Base-by-base conservation (phyloP, 1,139 yeast genomes). In the Scheffersomyces insectosa region DNA sequence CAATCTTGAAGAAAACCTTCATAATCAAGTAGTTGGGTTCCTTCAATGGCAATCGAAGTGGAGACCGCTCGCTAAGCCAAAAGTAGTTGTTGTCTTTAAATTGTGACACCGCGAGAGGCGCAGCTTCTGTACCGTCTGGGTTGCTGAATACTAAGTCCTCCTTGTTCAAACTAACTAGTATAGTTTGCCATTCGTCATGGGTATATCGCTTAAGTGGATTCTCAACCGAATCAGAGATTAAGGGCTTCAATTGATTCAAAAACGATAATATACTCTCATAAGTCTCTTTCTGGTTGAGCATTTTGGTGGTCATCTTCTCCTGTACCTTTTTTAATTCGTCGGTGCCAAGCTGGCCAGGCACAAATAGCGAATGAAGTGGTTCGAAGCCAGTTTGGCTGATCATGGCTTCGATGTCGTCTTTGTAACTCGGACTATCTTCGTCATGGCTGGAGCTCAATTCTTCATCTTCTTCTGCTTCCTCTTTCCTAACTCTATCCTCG, bases 11-110 rank as follows among this genome's bases (percentile, higher is more conserved):
- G 39, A 80, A 59, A 40, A 77, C 66, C 48, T 74, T 69, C 48
- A 77, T 64, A 20, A 82, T 64, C 40, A 86, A 76, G 54, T 79
- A 86, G 45, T 81, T 77, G 0, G 89, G 82, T 55, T 88, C 90
- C 49, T 74, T 77, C 35, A 84, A 63, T 0, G 93, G 93, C 41
- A 77, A 77, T 37, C 85, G 67, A 31, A 86, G 62, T 0, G 95
- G 95, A 1, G 90, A 82, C 3, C 62, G 57, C 3, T 81, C 82
- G 6, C 84, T 70, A 3, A 84, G 53, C 90, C 90, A 84, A 39
- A 59, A 66, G 14, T 60, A 46, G 6, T 67, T 59, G 42, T 59
- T 55, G 1, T 54, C 48, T 1, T 56, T 46, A 8, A 20, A 20
- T 20, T 20, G 25, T 2, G 15, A 10, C n/a, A 31, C 23, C 5